These are phyloP conservation scores for Astrothelium macrocarpum DNA, from an alignment of 495 filamentous ascomycete genomes.

Conservation along the genomic window DNA sequence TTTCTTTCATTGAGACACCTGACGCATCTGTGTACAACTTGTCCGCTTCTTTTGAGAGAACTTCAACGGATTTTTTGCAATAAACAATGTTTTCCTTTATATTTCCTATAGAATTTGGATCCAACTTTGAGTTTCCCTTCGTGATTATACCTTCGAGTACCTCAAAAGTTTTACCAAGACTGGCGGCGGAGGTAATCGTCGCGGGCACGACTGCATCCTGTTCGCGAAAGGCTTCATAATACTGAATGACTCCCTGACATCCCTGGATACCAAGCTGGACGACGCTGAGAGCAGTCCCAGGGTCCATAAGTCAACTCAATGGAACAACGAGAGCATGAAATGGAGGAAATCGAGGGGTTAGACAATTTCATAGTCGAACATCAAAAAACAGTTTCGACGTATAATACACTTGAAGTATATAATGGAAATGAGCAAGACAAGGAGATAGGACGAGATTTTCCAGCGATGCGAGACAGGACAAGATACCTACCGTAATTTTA, in stretches of 20 bases:
- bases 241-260: conserved; percentile 13
- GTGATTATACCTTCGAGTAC: neutral
- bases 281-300: conserved; percentile 9
- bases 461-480: neutral
- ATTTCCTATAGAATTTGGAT: neutral
- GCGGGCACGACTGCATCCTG: neutral
- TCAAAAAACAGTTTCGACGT: too few species aligned
- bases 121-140: neutral
- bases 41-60: neutral
- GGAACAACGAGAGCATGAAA: neutral
- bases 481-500: neutral
- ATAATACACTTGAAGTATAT: too few species aligned
- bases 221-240: conserved; percentile 4
- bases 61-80: neutral
- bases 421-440: too few species aligned
- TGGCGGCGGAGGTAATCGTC: neutral
- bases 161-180: neutral
- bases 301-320: neutral
- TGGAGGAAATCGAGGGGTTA: neutral
- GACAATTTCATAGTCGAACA: neutral
- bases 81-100: neutral
- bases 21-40: neutral
- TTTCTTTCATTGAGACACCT: neutral
- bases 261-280: conserved; percentile 12
- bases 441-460: neutral